Conservation (phyloP, 805 yeast species). For the Candida patagonica region DNA sequence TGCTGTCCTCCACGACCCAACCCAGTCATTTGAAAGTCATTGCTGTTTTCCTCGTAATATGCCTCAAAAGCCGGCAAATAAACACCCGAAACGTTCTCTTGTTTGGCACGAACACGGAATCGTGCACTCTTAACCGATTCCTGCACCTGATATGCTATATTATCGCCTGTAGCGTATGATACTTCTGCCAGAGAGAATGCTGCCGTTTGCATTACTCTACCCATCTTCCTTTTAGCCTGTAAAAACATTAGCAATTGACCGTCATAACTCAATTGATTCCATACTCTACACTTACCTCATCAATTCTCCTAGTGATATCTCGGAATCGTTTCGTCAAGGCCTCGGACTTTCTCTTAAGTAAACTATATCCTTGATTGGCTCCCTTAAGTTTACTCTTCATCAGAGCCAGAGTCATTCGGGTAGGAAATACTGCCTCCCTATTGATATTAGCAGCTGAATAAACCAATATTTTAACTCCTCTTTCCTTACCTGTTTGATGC, state of each 20-base stretch:
- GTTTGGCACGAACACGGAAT: constrained; percentile 82
- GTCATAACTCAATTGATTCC: background rate
- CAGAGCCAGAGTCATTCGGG: constrained; percentile 91
- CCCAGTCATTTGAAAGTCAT: constrained; percentile 94
- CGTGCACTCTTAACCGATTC: constrained; percentile 84
- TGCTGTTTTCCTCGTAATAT: constrained; percentile 70
- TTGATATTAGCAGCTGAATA: constrained; percentile 7
- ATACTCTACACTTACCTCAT: constrained; percentile 44
- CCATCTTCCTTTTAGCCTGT: constrained; percentile 87
- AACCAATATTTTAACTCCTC: background rate
- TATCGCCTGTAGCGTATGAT: constrained; percentile 94
- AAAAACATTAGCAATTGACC: background rate
- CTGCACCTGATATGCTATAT: constrained; percentile 90
- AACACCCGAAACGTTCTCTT: constrained; percentile 95
- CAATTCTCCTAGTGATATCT: constrained; percentile 88
- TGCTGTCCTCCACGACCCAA: constrained; percentile 98
- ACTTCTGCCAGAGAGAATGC: constrained; percentile 97
- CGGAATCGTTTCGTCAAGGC: constrained; percentile 94
- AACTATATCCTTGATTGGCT: constrained; percentile 91
- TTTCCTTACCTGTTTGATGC: constrained; percentile 43
- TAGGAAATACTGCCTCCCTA: constrained; percentile 92
- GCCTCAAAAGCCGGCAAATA: constrained; percentile 87
- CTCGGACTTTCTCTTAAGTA: constrained; percentile 90
- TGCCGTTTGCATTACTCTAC: constrained; percentile 96
- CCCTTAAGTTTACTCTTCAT: constrained; percentile 97